Evolutionary conservation across 2,329 filamentous ascomycete genomes (phyloP), one percentile per base, ranked within the genome.

Genomic region (Trichoderma cornu-damae): DNA sequence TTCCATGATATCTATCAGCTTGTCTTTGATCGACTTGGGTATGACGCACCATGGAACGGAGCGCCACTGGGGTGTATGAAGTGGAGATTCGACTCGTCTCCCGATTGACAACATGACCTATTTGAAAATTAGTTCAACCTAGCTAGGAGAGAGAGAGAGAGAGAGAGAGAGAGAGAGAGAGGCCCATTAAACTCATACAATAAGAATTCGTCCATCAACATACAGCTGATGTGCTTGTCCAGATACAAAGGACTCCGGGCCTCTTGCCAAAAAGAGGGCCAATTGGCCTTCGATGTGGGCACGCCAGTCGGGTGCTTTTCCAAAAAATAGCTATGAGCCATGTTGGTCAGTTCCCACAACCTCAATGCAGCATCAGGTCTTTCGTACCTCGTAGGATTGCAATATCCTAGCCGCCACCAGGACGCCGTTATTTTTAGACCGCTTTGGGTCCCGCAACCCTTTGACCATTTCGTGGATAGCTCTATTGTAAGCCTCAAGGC

Each of bases 51-150:
- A 73, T 0, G 70, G 70, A 16, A 69, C 52, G 5, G 61, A 69
- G 35, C 68, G 67, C 70, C 70, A 73, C 35, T 66, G 66, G 0
- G 62, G 65, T 2, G 60, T 64, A 48, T 67, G 64, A 7, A 73
- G 61, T 14, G 63, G 60, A 28, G 61, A 67, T 24, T 65, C 63
- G 30, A 57, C 59, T 14, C 61, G 58, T 24, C 51, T 58, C 12
- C 61, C 60, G 16, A 63, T 57, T 5, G 58, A 40, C 5, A 61
- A 24, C 55, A 61, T 61, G 34, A 60, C 59, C 61, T 63, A 26
- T 22, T 9, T 20, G 1, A 24, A 12, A 14, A 16, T 38, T 26
- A 57, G 30, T 22, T 22, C 4, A 1, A 4, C 8, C n/a, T 20
- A 2, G 12, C 11, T 18, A 32, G 11, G 4, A 20, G 12, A 30